Base-by-base conservation (phyloP, 1,284 basidiomycete species). In the Ceratobasidium sp. region DNA sequence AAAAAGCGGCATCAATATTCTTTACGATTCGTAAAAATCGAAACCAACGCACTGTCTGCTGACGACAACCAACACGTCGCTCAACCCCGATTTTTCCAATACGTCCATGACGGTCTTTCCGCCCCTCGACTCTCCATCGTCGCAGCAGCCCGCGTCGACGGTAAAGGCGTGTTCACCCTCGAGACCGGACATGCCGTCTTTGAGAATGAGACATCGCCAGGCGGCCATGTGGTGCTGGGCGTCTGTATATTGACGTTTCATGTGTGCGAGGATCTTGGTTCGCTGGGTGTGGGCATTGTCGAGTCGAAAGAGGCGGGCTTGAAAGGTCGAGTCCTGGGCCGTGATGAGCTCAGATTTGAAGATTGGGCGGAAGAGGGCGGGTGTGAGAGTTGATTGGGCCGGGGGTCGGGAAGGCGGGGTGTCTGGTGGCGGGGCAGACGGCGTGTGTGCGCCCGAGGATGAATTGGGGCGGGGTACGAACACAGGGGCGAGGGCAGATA, bases 161-260 rank as follows among this genome's bases (percentile, higher is more conserved):
- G 90, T 89, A 81, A 94, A 94, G 80, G 94, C 93, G 52, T 92
- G 90, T 15, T 90, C 89, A 17, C 90, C 91, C n/a, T 85, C 86
- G 44, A 92, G 83, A 0, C 93, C 93, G 15, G 88, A 90, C 79
- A 86, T 86, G 8, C 91, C 91, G 5, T 85, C 81, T 83, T 91
- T 93, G 74, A 93, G 84, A 0, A 87, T 86, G 89, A 95, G 92
- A 80, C 90, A 91, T 76, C 95, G 86, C 91, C 92, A 92, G 15
- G 90, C 91, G 65, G 88, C 83, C 74, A 94, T 90, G 83, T 93
- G 88, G 82, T 95, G 89, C 49, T 89, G 85, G n/a, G 92, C 89
- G 29, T 71, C 69, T 37, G 86, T 87, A 62, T 86, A 90, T 86
- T 76, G 88, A 82, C 76, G 86, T 87, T 49, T 90, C 83, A 80